phyloP scores from a whole-genome alignment of 106 monocot genomes.

The Dioscorea alata region DNA sequence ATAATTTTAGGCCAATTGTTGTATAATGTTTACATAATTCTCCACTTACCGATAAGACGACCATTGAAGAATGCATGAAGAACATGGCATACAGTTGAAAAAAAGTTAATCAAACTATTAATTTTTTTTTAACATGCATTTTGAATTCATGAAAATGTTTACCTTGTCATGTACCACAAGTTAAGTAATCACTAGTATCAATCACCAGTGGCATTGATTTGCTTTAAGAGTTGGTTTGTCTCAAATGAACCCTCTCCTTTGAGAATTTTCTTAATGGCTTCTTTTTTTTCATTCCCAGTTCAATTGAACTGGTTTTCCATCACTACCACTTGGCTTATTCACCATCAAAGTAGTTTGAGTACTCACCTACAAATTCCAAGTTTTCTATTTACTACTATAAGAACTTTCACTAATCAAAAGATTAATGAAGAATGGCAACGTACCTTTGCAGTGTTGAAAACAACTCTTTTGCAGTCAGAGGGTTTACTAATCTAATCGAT shows the following conservation, averaged over 20 bases:
- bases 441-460: constrained; percentile 9
- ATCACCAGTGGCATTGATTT: constrained; percentile 36
- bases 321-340: constrained; percentile 28
- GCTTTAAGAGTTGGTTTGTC: constrained; percentile 40
- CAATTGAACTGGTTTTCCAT: too few relatives aligned
- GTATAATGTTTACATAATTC: background rate
- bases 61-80: constrained; percentile 66
- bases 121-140: background rate
- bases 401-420: background rate
- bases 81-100: constrained; percentile 37
- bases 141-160: background rate
- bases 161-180: constrained; percentile 88
- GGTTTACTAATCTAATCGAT: constrained; percentile 5
- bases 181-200: constrained; percentile 74
- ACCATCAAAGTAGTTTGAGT: constrained; percentile 46
- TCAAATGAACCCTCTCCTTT: constrained; percentile 8
- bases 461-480: constrained; percentile 7
- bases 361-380: constrained; percentile 22
- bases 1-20: background rate
- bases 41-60: constrained; percentile 37
- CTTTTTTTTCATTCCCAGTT: constrained; percentile 60
- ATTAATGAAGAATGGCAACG: background rate
- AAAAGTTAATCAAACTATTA: background rate
- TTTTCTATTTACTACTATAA: background rate
- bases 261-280: constrained; percentile 11